These are phyloP conservation scores for Fusarium sp. DNA, from an alignment of 2,329 filamentous ascomycete genomes.

Conservation along the genomic window DNA sequence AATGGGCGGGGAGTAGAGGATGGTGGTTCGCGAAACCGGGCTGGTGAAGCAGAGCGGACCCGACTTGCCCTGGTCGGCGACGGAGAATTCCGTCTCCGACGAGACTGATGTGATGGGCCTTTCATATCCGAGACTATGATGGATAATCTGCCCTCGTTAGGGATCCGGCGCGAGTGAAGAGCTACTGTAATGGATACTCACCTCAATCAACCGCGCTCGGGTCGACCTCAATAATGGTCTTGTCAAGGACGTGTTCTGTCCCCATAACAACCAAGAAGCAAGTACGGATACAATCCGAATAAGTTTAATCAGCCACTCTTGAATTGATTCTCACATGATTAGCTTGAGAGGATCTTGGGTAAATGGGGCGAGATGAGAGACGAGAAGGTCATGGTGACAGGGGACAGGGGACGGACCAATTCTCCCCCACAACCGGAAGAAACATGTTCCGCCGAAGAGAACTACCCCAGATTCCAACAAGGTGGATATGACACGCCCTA, in stretches of 20 bases:
- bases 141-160: neutral
- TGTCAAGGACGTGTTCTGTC: neutral
- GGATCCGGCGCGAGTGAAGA: neutral
- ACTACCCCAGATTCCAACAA: neutral
- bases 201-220: neutral
- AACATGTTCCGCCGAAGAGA: neutral
- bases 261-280: neutral
- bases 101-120: neutral
- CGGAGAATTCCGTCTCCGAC: neutral
- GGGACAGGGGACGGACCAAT: neutral
- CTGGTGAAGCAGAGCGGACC: neutral
- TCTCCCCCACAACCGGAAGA: neutral
- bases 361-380: neutral
- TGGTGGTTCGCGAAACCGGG: neutral
- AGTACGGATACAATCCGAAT: neutral
- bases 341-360: neutral
- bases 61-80: neutral
- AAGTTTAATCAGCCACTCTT: neutral
- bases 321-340: neutral
- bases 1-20: neutral
- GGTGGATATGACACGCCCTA: neutral
- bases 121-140: neutral
- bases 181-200: neutral
- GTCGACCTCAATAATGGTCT: neutral
- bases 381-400: neutral